Evolutionary conservation across 495 filamentous ascomycete species (phyloP).

Genomic region (Clohesyomyces aquaticus): DNA sequence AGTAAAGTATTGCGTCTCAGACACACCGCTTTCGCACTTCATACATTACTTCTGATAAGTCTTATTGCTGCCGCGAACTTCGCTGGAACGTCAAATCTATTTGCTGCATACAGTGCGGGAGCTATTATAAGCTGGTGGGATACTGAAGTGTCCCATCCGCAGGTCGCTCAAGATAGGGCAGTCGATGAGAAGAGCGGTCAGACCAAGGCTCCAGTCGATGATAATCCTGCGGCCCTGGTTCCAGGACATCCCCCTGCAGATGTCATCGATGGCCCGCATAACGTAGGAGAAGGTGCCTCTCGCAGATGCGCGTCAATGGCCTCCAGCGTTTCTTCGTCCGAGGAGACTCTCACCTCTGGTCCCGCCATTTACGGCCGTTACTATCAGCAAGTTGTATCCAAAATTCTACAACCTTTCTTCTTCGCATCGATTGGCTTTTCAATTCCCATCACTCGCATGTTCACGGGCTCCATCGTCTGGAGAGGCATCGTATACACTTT

Average conservation of each 20-base stretch:
- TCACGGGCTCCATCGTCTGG: conserved; percentile 66
- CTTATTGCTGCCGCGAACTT: conserved; percentile 62
- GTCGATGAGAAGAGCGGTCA: neutral
- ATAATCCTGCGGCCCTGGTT: neutral
- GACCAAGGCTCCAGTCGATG: neutral
- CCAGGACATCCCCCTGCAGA: neutral
- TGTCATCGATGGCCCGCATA: neutral
- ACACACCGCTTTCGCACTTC: conserved; percentile 48
- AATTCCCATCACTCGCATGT: conserved; percentile 74
- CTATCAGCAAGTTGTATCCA: conserved; percentile 54
- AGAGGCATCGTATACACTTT: conserved; percentile 70
- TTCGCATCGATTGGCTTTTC: conserved; percentile 83
- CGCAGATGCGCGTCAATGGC: neutral
- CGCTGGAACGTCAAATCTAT: conserved; percentile 69
- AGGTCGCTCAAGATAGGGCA: neutral
- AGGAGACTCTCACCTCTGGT: conserved; percentile 37
- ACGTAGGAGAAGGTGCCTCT: neutral
- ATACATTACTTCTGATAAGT: conserved; percentile 55
- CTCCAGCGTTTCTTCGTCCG: neutral
- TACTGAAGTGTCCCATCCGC: conserved; percentile 38
- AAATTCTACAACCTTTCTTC: conserved; percentile 72
- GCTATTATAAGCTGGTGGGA: conserved; percentile 62
- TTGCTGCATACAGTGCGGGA: conserved; percentile 72
- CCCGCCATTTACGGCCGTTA: conserved; percentile 59
- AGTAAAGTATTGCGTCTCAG: conserved; percentile 3